Evolutionary conservation across 768 basidiomycete species (phyloP), one percentile per base, ranked within the genome.

Genomic region (Tylopilus felleus): DNA sequence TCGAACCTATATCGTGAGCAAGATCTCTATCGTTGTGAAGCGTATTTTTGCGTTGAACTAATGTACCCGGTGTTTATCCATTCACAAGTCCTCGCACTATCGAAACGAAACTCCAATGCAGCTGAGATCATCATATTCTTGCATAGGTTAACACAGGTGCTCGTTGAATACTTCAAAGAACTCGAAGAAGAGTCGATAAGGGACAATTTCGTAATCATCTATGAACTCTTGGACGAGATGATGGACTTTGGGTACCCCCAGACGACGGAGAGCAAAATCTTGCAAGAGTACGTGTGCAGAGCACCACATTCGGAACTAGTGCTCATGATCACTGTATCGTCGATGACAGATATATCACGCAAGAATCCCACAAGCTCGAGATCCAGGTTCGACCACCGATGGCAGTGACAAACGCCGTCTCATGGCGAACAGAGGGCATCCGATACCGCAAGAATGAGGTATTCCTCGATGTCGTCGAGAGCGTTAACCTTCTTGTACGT

Each of bases 221-320:
- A 97, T 71, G 96, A 98, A 69, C 83, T 98, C 50, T 81, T 99
- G 77, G 96, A 98, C 65, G 97, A 99, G 77, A 98, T 98, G 93
- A 98, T 98, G 94, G 97, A 99, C 76, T 99, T 97, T 73, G 97
- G 97, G 8, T 98, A 88, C 69, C 96, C 97, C 0, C 97, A 98
- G 72, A 99, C 96, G 39, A 98, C 97, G 16, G 97, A 99, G 76
- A 93, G 91, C 80, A 98, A 99, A 79, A 99, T 98, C 62, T 73
- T 98, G 48, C 96, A 98, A 74, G 96, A 98, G 87, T 92, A 58
- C 64, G 85, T 75, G 27, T 41, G 8, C 28, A 16, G 2, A 13
- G 8, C n/a, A 23, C 17, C 38, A 16, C 7, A 2, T 36, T 12
- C 27, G 16, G 3, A 13, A 5, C 42, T 8, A 39, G 16, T 29